phyloP scores from a whole-genome alignment of 2,329 filamentous ascomycete species.

The Colletotrichum phormii region DNA sequence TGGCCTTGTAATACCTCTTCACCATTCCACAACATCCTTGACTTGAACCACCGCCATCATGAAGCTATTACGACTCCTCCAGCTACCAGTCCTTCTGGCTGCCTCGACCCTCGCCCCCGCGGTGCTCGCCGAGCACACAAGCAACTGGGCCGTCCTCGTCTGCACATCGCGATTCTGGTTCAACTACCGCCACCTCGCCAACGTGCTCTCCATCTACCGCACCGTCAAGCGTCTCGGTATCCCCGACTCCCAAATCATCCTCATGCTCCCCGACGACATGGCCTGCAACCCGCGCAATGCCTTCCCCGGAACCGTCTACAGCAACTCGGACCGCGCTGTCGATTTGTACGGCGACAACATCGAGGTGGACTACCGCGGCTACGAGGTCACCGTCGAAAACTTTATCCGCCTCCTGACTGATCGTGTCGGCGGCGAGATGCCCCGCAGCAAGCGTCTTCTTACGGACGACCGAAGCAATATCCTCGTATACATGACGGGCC shows the following conservation, averaged over 20 bases:
- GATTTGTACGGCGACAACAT: conserved; percentile 99
- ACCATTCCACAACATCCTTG: neutral
- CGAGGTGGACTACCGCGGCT: conserved; percentile 97
- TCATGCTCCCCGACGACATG: conserved; percentile 99
- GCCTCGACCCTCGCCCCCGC: conserved; percentile 57
- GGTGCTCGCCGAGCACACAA: conserved; percentile 83
- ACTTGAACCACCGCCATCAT: conserved; percentile 49
- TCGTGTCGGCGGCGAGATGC: conserved; percentile 93
- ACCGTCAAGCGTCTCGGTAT: conserved; percentile 98
- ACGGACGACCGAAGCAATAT: conserved; percentile 98
- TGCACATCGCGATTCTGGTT: conserved; percentile 99
- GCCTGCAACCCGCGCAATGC: conserved; percentile 98
- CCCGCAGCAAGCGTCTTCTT: conserved; percentile 90
- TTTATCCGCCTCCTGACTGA: conserved; percentile 97
- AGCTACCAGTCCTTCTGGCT: conserved; percentile 60
- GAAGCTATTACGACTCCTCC: conserved; percentile 60
- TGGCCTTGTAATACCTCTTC: neutral
- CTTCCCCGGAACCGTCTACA: conserved; percentile 98
- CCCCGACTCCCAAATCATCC: conserved; percentile 97
- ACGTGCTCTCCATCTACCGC: conserved; percentile 96
- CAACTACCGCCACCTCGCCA: conserved; percentile 98
- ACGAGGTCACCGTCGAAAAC: conserved; percentile 98
- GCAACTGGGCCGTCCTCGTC: conserved; percentile 99
- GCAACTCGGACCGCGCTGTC: conserved; percentile 94
- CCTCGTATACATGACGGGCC: conserved; percentile 98